A percentile compares a stretch with the other conserved stretches of the same genome.
phyloP scores from a whole-genome alignment of 2,329 filamentous ascomycete species.

The Hypoxylon rubiginosum region DNA sequence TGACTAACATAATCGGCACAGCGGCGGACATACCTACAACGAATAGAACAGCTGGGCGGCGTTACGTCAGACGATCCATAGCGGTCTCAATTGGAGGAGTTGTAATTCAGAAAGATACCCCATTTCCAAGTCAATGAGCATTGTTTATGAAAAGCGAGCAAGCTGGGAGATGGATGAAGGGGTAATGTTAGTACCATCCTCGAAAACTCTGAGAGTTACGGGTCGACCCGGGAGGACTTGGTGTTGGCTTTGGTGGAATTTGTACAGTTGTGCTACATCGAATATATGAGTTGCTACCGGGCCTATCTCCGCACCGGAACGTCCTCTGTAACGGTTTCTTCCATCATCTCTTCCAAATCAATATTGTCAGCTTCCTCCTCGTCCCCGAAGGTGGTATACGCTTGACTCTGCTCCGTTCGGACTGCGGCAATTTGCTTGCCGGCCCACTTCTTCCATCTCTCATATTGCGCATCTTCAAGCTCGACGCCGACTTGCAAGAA shows the following conservation, averaged over 20 bases:
- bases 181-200: slow-evolving; percentile 14
- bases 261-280: slow-evolving; percentile 49
- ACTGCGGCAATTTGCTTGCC: slow-evolving; percentile 45
- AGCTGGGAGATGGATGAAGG: slow-evolving; percentile 2
- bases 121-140: slow-evolving; percentile 22
- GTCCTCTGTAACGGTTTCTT: slow-evolving; percentile 7
- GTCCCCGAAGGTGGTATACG: slow-evolving; percentile 47
- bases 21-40: slow-evolving; percentile 43
- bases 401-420: slow-evolving; percentile 43
- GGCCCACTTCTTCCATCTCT: slow-evolving; percentile 78
- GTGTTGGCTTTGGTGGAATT: slow-evolving; percentile 36
- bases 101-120: slow-evolving; percentile 26
- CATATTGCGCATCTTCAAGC: slow-evolving; percentile 83
- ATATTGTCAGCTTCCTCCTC: slow-evolving; percentile 34
- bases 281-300: slow-evolving; percentile 30
- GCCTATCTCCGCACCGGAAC: slow-evolving; percentile 4
- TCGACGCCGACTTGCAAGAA: slow-evolving; percentile 82
- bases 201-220: slow-evolving; percentile 17
- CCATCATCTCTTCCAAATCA: slow-evolving; percentile 30
- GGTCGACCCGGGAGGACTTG: slow-evolving; percentile 21
- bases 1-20: slow-evolving; percentile 35
- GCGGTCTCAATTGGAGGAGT: slow-evolving; percentile 14
- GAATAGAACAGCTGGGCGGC: slow-evolving; percentile 42
- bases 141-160: slow-evolving; percentile 5
- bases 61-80: slow-evolving; percentile 21